Evolutionary conservation across 345 rosid species (phyloP).

Genomic region (Excoecaria cochinchinensis): DNA sequence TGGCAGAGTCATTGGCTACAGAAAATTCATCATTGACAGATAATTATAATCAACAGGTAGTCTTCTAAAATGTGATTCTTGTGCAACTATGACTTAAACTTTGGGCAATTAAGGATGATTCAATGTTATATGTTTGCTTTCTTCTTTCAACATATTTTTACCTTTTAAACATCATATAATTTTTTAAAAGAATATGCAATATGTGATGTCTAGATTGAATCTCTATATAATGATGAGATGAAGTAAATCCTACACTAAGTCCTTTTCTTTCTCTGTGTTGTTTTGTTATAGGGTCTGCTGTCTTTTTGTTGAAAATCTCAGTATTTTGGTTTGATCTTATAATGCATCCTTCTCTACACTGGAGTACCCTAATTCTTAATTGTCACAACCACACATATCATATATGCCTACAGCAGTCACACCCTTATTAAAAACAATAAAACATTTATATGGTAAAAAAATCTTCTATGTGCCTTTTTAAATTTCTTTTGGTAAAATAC

Average conservation of each 20-base stretch:
- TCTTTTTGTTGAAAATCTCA: background rate
- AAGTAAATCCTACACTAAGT: background rate
- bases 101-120: no score
- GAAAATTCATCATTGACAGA: conserved; percentile 95
- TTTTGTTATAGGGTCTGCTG: background rate
- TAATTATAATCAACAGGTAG: no score
- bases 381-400: background rate
- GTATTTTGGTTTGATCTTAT: background rate
- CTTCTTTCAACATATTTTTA: background rate
- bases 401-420: no score
- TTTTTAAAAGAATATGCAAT: background rate
- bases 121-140: no score
- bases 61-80: no score
- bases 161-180: background rate
- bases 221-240: background rate
- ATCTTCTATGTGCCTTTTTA: no score
- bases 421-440: no score
- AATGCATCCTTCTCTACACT: background rate
- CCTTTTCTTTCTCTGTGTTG: background rate
- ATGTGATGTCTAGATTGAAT: background rate
- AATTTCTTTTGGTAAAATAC: no score
- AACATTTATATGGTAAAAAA: no score
- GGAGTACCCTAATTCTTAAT: background rate
- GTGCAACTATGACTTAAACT: background rate
- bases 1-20: conserved; percentile 92